Evolutionary conservation across 2,329 filamentous ascomycete species (phyloP), one percentile per base, ranked within the genome.

Genomic region (Eutypa lata): DNA sequence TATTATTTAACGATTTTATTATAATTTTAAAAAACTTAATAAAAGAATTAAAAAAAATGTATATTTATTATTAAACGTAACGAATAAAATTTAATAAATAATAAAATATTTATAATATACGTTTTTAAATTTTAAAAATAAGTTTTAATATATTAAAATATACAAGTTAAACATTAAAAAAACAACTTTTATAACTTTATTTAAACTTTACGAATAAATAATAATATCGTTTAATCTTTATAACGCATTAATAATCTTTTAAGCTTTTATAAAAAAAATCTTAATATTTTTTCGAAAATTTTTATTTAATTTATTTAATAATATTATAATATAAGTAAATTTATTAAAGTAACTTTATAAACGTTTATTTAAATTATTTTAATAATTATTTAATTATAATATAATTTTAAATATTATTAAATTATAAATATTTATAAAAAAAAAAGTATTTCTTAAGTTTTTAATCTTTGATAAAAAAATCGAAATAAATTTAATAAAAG

Each of bases 371-470:
- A 48, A 11, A 48, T 7, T 40, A 49, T 13, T 19, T 42, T 13
- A 50, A 45, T 45, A 44, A 45, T 26, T 44, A 33, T 46, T 19
- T 44, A 13, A 16, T 50, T 50, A 45, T 44, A 44, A 45, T 14
- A 31, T 45, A 44, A 50, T 26, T 21, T 16, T 22, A 31, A 33
- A 19, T 16, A 21, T 46, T 42, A 10, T 49, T 38, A 38, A 22
- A 43, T 13, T 49, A 40, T 21, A 10, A 7, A 26, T 49, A 21
- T 42, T 49, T 49, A 49, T 42, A 49, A 48, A 48, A 35, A 35
- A 35, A 35, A 14, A 35, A 35, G 14, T 35, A 35, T 35, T 35
- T 35, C 14, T 35, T 8, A 35, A 35, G 7, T 35, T 31, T 35
- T 8, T 35, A 42, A 49, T 35, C 7, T 40, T 40, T 6, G 42